Base-by-base conservation (phyloP, 495 filamentous ascomycete genomes). In the Bacidia rubella region DNA sequence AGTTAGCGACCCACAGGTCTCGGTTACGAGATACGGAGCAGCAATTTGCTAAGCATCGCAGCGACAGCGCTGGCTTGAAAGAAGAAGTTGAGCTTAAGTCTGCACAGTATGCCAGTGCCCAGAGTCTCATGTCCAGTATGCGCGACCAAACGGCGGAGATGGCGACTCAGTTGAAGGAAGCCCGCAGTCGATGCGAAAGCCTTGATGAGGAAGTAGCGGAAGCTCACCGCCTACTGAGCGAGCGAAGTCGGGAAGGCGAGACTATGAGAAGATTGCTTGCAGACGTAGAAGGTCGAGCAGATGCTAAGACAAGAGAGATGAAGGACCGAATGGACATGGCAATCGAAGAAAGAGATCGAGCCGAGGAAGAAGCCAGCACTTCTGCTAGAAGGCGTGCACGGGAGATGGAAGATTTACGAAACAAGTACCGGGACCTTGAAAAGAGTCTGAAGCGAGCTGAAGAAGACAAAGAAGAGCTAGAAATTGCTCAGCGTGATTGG, bases 151-250 rank as follows among this genome's bases (percentile, higher is more conserved):
- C 81, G 1, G 72, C 82, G 2, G 92, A 98, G 66, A 71, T 97
- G 58, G 80, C 80, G n/a, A 83, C 85, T 68, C 93, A 95, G 66
- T 83, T 95, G 75, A 90, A 89, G 68, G 92, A 98, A 64, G 82
- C 85, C 2, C 80, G 83, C 47, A 79, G 80, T 35, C 83, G 87
- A 55, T 81, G 78, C 51, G 89, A 95, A 58, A 86, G 81, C 51
- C 67, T 95, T n/a, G 90, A 96, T 58, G 92, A 98, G 68, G 92
- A 97, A 62, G 73, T 96, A 7, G 79, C 79, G 17, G 93, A 98
- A 61, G 80, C 86, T 12, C 89, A 94, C 54, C 77, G 87, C 44
- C 76, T 96, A 47, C 76, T 98, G n/a, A 78, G 73, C 40, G 93
- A 97, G 66, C 81, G 93, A 17, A 90, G 86, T n/a, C 80, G 92